Percentiles rank a stretch among this genome's conserved stretches.
These are phyloP conservation scores for Trypanosoma scelopori DNA, from an alignment of 208 protist genomes.

Conservation along the genomic window DNA sequence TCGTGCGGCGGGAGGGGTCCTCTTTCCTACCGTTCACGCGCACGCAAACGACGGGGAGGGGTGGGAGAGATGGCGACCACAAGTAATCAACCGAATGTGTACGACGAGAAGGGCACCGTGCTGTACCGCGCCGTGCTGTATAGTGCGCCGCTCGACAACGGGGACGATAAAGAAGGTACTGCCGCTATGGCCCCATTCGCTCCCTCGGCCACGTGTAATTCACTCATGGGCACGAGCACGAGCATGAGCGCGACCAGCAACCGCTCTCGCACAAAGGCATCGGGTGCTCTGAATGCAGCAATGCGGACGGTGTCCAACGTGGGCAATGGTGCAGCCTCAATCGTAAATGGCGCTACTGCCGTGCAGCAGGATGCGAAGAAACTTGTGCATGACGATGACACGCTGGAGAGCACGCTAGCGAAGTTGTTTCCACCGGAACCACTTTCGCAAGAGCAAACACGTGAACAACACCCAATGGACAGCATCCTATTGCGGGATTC, in stretches of 20 bases:
- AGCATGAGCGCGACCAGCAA: too few species aligned
- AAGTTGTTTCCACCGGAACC: slow-evolving; percentile 40
- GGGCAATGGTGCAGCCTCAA: too few species aligned
- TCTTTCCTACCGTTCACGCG: too few species aligned
- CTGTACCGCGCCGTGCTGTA: slow-evolving; percentile 56
- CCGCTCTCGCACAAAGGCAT: too few species aligned
- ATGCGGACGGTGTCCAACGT: too few species aligned
- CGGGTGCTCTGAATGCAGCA: too few species aligned
- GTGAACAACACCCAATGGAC: not conserved
- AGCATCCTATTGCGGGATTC: too few species aligned
- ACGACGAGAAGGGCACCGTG: slow-evolving; percentile 67
- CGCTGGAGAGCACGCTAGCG: slow-evolving; percentile 34
- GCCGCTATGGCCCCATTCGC: too few species aligned
- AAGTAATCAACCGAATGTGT: slow-evolving; percentile 49
- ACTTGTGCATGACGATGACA: slow-evolving; percentile 26
- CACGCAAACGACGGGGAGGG: not conserved
- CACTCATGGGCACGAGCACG: too few species aligned
- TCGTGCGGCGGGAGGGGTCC: not conserved
- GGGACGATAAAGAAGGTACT: too few species aligned
- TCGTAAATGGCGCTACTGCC: not conserved
- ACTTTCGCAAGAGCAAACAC: slow-evolving; percentile 7
- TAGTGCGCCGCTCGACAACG: not conserved
- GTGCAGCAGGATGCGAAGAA: not conserved
- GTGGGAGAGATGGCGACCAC: slow-evolving; percentile 34
- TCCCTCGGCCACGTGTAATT: too few species aligned